A percentile compares a stretch with the other conserved stretches of the same genome.
phyloP scores from a whole-genome alignment of 2,329 filamentous ascomycete genomes.

The Bipolaris gigantea region DNA sequence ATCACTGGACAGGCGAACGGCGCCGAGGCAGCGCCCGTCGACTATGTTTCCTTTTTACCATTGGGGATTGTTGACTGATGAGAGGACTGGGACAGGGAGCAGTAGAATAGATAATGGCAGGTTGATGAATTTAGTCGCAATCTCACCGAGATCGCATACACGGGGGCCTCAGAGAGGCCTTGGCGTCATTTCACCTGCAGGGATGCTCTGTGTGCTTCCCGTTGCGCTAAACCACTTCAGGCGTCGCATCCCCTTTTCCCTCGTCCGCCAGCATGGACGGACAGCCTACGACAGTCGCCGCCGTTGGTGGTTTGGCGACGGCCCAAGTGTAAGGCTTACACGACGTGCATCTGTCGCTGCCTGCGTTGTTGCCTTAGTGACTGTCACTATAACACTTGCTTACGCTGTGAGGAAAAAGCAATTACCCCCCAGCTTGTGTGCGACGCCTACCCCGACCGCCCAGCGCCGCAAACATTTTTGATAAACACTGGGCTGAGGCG shows the following conservation, averaged over 20 bases:
- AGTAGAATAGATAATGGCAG: not conserved
- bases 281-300: slow-evolving; percentile 8
- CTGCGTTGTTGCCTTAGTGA: slow-evolving; percentile 8
- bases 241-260: slow-evolving; percentile 7
- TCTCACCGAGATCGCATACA: not conserved
- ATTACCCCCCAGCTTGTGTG: not conserved
- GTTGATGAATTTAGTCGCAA: slow-evolving; percentile 3
- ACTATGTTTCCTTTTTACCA: slow-evolving; percentile 67
- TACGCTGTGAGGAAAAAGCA: not conserved
- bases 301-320: slow-evolving; percentile 18
- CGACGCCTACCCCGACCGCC: not conserved
- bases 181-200: slow-evolving; percentile 17
- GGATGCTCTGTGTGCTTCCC: slow-evolving; percentile 9
- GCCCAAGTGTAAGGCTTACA: slow-evolving; percentile 10
- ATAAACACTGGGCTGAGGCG: not conserved
- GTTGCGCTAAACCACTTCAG: slow-evolving; percentile 3
- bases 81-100: not conserved
- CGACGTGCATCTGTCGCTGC: not conserved
- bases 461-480: not conserved
- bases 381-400: not conserved
- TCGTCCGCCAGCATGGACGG: slow-evolving; percentile 8
- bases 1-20: slow-evolving; percentile 63
- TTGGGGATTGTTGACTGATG: slow-evolving; percentile 60
- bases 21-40: slow-evolving; percentile 64
- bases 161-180: not conserved